A percentile compares a stretch with the other conserved stretches of the same genome.
These are phyloP conservation scores for Nitzschia palea DNA, from an alignment of 108 stramenopile genomes.

Conservation along the genomic window DNA sequence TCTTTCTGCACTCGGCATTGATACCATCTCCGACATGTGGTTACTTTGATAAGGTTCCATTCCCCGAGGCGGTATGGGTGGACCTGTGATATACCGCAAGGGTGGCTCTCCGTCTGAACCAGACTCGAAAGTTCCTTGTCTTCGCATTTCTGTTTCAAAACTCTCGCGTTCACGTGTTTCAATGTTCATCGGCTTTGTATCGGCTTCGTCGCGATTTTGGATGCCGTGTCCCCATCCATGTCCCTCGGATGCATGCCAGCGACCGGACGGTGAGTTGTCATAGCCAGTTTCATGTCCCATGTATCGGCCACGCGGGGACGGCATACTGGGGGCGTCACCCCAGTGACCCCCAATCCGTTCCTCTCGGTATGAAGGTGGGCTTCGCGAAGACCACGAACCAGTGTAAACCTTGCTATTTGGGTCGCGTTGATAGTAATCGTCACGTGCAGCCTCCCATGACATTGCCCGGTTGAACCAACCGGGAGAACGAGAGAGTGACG, in stretches of 20 bases:
- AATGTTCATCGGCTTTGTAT: background rate
- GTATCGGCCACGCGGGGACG: constrained; percentile 27
- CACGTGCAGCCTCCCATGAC: constrained; percentile 35
- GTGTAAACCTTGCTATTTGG: constrained; percentile 12
- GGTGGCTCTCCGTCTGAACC: constrained; percentile 19
- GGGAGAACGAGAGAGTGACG: constrained; percentile 1
- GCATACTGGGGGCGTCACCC: constrained; percentile 30
- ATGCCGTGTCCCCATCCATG: constrained; percentile 11
- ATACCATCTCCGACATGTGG: background rate
- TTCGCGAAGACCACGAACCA: constrained; percentile 27
- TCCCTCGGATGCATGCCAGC: constrained; percentile 20
- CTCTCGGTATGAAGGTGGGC: constrained; percentile 29
- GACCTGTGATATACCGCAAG: constrained; percentile 7
- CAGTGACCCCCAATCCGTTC: constrained; percentile 14
- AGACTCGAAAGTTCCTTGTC: constrained; percentile 27
- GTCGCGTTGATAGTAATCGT: constrained; percentile 29
- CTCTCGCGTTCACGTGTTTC: background rate
- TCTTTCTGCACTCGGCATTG: background rate
- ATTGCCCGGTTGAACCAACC: constrained; percentile 30
- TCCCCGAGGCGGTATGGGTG: background rate
- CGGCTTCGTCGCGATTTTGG: constrained; percentile 10
- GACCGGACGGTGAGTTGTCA: constrained; percentile 10
- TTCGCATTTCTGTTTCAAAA: constrained; percentile 10
- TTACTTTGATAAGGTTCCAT: constrained; percentile 2
- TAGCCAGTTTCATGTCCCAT: background rate